Evolutionary conservation across 2,329 filamentous ascomycete genomes (phyloP).

Genomic region (Pseudogymnoascus sp.): DNA sequence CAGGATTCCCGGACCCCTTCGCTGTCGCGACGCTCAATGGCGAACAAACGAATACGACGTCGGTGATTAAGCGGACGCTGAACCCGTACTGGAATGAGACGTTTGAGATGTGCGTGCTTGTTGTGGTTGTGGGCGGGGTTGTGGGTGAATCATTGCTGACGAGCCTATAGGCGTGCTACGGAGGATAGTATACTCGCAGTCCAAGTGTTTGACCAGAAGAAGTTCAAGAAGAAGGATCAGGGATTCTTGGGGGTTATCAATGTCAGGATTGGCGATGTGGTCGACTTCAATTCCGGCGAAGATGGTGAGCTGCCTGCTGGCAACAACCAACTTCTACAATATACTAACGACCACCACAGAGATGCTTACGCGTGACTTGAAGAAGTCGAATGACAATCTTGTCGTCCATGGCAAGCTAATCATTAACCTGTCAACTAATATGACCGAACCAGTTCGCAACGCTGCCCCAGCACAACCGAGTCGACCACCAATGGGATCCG

Average conservation of each 20-base stretch:
- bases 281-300: slow-evolving; percentile 80
- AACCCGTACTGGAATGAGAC: slow-evolving; percentile 99
- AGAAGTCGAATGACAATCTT: slow-evolving; percentile 96
- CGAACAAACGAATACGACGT: slow-evolving; percentile 97
- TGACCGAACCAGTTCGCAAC: slow-evolving; percentile 56
- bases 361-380: slow-evolving; percentile 95
- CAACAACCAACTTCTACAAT: slow-evolving; percentile 13
- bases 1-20: slow-evolving; percentile 96
- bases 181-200: slow-evolving; percentile 96
- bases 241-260: slow-evolving; percentile 98
- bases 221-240: slow-evolving; percentile 99
- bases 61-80: slow-evolving; percentile 91
- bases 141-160: slow-evolving; percentile 17
- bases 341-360: slow-evolving; percentile 40
- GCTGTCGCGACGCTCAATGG: slow-evolving; percentile 94
- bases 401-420: slow-evolving; percentile 98
- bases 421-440: slow-evolving; percentile 88
- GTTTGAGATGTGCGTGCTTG: slow-evolving; percentile 78
- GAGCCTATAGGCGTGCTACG: slow-evolving; percentile 61
- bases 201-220: slow-evolving; percentile 99
- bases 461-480: slow-evolving; percentile 19
- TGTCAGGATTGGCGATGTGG: slow-evolving; percentile 86
- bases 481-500: slow-evolving; percentile 26
- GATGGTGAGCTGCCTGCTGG: slow-evolving; percentile 59
- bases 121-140: slow-evolving; percentile 13